These are phyloP conservation scores for Aspergillaceae sp. DNA, from an alignment of 2,329 filamentous ascomycete genomes.

Conservation along the genomic window DNA sequence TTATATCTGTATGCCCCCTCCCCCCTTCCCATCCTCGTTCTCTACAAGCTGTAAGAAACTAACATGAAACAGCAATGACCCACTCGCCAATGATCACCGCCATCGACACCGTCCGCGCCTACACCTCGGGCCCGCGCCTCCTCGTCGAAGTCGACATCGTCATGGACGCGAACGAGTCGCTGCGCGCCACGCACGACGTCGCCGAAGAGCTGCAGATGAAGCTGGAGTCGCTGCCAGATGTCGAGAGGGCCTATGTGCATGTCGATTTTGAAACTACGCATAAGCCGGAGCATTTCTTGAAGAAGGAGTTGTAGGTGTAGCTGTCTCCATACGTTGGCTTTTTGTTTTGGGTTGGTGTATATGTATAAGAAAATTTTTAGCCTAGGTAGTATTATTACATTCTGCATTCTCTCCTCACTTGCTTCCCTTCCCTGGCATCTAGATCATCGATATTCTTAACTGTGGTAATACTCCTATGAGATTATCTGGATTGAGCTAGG, in stretches of 20 bases:
- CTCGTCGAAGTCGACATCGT: slow-evolving; percentile 96
- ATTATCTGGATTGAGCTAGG: too few species aligned
- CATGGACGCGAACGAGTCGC: slow-evolving; percentile 66
- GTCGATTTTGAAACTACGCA: slow-evolving; percentile 96
- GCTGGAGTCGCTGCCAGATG: slow-evolving; percentile 80
- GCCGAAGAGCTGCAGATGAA: slow-evolving; percentile 92
- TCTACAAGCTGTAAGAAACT: background rate
- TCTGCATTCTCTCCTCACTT: too few species aligned
- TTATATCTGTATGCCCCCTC: slow-evolving; percentile 63
- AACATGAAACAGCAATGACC: slow-evolving; percentile 54
- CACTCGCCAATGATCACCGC: slow-evolving; percentile 72
- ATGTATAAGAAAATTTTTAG: too few species aligned
- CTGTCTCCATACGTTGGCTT: too few species aligned
- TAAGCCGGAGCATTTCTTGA: slow-evolving; percentile 73
- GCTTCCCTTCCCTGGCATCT: too few species aligned
- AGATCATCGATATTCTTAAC: too few species aligned
- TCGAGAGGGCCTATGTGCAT: slow-evolving; percentile 92
- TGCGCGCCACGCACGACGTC: slow-evolving; percentile 79
- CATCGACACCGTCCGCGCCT: slow-evolving; percentile 92
- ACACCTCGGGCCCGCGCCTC: slow-evolving; percentile 78
- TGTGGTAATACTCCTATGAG: too few species aligned
- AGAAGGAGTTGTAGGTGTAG: slow-evolving; percentile 49
- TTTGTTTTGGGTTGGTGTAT: too few species aligned
- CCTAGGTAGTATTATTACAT: too few species aligned
- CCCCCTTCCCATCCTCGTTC: background rate